These are phyloP conservation scores for Colletotrichum agaves DNA, from an alignment of 2,329 filamentous ascomycete species.

Conservation along the genomic window DNA sequence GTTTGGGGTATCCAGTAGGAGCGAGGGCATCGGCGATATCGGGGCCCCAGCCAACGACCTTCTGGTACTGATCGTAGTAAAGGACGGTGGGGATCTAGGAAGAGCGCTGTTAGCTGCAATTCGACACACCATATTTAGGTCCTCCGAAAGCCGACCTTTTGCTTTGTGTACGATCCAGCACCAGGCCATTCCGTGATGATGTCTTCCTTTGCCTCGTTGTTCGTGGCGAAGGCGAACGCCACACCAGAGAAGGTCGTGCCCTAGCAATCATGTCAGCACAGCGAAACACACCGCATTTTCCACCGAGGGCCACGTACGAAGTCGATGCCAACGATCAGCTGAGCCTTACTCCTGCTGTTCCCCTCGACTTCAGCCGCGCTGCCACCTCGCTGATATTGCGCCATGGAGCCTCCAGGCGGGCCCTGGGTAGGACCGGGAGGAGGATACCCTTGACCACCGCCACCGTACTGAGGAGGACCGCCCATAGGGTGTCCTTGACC, in stretches of 20 bases:
- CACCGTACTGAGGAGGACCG: constrained; percentile 59
- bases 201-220: constrained; percentile 97
- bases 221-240: constrained; percentile 95
- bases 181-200: constrained; percentile 99
- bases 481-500: constrained; percentile 45
- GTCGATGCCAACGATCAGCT: constrained; percentile 98
- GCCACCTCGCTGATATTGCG: constrained; percentile 51
- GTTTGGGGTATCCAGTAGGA: constrained; percentile 96
- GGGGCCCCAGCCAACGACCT: constrained; percentile 99
- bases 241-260: constrained; percentile 98
- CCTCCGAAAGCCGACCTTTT: constrained; percentile 75
- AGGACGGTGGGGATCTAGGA: constrained; percentile 96
- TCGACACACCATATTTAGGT: neutral
- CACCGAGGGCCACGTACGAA: constrained; percentile 72
- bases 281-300: neutral
- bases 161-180: constrained; percentile 96
- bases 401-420: constrained; percentile 44
- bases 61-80: constrained; percentile 99
- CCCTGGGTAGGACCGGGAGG: constrained; percentile 51
- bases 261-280: constrained; percentile 55
- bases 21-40: constrained; percentile 97
- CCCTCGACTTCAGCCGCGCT: constrained; percentile 83
- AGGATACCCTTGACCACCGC: constrained; percentile 58
- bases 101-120: constrained; percentile 1
- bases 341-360: constrained; percentile 89